phyloP scores from a whole-genome alignment of 2,329 filamentous ascomycete species.

The Graphium sp. region DNA sequence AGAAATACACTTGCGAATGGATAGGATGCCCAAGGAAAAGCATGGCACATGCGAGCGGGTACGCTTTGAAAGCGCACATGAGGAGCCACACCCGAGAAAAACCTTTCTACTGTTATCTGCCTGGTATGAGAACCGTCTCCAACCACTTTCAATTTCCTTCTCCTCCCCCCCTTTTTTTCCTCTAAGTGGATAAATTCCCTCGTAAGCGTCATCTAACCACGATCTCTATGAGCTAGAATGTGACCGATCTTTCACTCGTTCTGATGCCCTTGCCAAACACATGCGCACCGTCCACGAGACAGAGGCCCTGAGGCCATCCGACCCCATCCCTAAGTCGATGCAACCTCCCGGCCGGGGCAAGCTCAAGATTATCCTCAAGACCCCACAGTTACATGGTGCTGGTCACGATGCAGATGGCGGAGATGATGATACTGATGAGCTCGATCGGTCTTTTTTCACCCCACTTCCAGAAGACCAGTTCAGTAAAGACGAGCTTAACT shows the following conservation, averaged over 20 bases:
- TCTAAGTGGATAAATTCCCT: neutral
- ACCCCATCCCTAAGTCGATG: constrained; percentile 57
- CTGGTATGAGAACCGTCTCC: constrained; percentile 47
- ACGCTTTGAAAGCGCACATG: constrained; percentile 94
- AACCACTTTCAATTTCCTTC: constrained; percentile 1
- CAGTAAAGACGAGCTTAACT: constrained; percentile 43
- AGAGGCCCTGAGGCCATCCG: constrained; percentile 69
- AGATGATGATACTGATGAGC: constrained; percentile 30
- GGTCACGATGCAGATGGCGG: constrained; percentile 42
- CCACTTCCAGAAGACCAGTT: constrained; percentile 42
- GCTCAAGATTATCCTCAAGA: constrained; percentile 48
- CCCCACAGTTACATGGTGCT: constrained; percentile 36
- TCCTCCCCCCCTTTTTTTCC: neutral
- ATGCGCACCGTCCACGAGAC: constrained; percentile 98
- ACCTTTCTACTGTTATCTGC: constrained; percentile 90
- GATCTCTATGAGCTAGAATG: constrained; percentile 57
- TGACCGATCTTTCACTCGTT: constrained; percentile 89
- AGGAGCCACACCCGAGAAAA: constrained; percentile 95
- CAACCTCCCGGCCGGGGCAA: constrained; percentile 32
- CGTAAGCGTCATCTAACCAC: constrained; percentile 7
- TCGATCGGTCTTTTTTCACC: constrained; percentile 38
- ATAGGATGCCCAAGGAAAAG: constrained; percentile 76
- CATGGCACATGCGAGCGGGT: constrained; percentile 83
- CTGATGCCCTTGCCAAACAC: constrained; percentile 90
- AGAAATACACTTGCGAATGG: constrained; percentile 99